Conservation (phyloP, 2,329 filamentous ascomycete genomes). For the Aureobasidium melanogenum region DNA sequence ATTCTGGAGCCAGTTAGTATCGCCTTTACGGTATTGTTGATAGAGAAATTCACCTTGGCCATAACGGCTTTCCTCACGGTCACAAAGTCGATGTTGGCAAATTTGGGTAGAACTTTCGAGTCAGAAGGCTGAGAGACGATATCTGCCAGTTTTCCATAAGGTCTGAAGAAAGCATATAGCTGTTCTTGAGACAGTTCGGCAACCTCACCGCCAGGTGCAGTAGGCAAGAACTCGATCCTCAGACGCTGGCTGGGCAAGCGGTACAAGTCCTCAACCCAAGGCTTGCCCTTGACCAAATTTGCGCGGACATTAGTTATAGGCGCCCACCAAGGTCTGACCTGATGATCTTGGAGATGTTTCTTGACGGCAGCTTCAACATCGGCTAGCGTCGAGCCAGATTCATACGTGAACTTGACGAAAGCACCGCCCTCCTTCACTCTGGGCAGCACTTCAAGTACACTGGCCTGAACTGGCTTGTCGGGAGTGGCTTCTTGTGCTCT, state of each 20-base stretch:
- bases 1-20: constrained; percentile 38
- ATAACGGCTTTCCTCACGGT: constrained; percentile 68
- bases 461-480: constrained; percentile 34
- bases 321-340: constrained; percentile 83
- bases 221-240: constrained; percentile 75
- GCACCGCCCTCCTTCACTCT: constrained; percentile 85
- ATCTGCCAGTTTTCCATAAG: constrained; percentile 83
- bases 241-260: constrained; percentile 68
- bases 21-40: not conserved
- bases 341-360: constrained; percentile 56
- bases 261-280: constrained; percentile 90
- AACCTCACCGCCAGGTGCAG: constrained; percentile 58
- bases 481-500: constrained; percentile 23
- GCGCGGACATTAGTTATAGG: constrained; percentile 65
- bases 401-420: constrained; percentile 70
- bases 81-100: constrained; percentile 69
- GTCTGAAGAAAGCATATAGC: constrained; percentile 77
- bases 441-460: constrained; percentile 73
- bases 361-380: constrained; percentile 55
- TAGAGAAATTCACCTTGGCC: constrained; percentile 45
- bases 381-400: constrained; percentile 23
- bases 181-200: constrained; percentile 79
- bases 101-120: constrained; percentile 75
- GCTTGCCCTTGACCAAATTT: constrained; percentile 68
- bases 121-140: constrained; percentile 76